phyloP scores from a whole-genome alignment of 768 basidiomycete species.

The Mycena vulgaris region DNA sequence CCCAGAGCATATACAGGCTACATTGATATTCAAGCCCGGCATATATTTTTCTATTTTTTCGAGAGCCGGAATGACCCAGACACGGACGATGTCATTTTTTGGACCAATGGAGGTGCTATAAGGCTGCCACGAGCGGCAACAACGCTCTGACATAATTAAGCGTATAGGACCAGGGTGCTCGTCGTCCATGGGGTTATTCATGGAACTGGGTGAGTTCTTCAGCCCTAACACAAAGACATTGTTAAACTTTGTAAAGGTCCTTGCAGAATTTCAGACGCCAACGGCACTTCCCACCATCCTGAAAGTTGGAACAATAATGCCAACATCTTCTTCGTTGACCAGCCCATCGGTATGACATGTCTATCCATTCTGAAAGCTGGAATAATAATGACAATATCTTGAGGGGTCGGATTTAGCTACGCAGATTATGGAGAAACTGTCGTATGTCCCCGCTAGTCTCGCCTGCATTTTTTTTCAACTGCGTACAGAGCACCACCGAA shows the following conservation, averaged over 20 bases:
- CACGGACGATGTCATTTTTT: constrained; percentile 73
- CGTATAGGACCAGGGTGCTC: constrained; percentile 57
- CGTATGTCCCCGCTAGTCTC: constrained; percentile 47
- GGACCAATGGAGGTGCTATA: constrained; percentile 63
- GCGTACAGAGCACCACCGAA: constrained; percentile 4
- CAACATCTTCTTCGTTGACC: constrained; percentile 75
- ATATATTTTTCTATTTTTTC: constrained; percentile 85
- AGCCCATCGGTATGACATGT: constrained; percentile 72
- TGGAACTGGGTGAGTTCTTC: constrained; percentile 70
- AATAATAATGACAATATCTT: constrained; percentile 78
- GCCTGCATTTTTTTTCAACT: neutral
- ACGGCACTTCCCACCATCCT: constrained; percentile 67
- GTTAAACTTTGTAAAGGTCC: constrained; percentile 62
- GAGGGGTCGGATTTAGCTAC: constrained; percentile 75
- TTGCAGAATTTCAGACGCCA: constrained; percentile 70
- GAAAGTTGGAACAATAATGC: constrained; percentile 82
- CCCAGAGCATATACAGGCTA: constrained; percentile 76
- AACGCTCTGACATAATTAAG: neutral
- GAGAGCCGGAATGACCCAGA: constrained; percentile 75
- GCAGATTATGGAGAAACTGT: constrained; percentile 75
- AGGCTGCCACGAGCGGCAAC: neutral
- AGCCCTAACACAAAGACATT: neutral
- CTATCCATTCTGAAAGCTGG: constrained; percentile 76
- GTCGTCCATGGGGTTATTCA: constrained; percentile 73
- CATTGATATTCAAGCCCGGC: constrained; percentile 74